Base-by-base conservation (phyloP, 2,329 filamentous ascomycete species). In the Epichloe typhina region DNA sequence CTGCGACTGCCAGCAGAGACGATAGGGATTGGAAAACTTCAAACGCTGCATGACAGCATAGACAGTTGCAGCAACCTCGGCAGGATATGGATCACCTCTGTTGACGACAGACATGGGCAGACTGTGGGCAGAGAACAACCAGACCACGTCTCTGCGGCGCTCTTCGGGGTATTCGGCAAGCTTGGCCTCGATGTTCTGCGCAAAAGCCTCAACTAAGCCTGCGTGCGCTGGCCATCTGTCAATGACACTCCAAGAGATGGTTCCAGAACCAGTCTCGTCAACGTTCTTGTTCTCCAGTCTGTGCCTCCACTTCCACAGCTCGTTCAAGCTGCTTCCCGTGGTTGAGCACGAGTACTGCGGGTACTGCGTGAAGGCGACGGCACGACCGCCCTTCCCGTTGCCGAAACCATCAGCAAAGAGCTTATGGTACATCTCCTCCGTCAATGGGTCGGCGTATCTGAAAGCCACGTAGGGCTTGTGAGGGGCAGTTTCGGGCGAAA, bases 401-500 rank as follows among this genome's bases (percentile, higher is more conserved):
- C 90, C 91, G 63, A 97, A 95, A 0, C 93, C 93, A 64, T 98
- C 93, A 7, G 81, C 82, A 23, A 98, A 71, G 56, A 98, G 69
- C 60, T 80, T 78, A 50, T 79, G 75, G 66, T 98, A 97, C 81
- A 90, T 95, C 59, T 95, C 82, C 70, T 97, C 93, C 2, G 93
- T 98, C 63, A 98, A 69, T 1, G 93, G 93, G 54, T 90, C 77
- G 13, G 94, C 91, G 63, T 98, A 98, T 55, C 93, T 86, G 67
- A 98, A 98, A 13, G 93, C 91, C 45, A 97, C 89, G 62, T 98
- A 98, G 8, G 93, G 93, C 66, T 93, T 96, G 66, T 98, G 93
- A 5, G 93, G 93, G 3, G 93, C 93, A 1, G 90, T 95, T 64
- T 95, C 86, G 5, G 93, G 93, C 2, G 86, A 94, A 54, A 88